A percentile compares a stretch with the other conserved stretches of the same genome.
These are phyloP conservation scores for Croton laevigatus DNA, from an alignment of 441 rosid species.

Conservation along the genomic window DNA sequence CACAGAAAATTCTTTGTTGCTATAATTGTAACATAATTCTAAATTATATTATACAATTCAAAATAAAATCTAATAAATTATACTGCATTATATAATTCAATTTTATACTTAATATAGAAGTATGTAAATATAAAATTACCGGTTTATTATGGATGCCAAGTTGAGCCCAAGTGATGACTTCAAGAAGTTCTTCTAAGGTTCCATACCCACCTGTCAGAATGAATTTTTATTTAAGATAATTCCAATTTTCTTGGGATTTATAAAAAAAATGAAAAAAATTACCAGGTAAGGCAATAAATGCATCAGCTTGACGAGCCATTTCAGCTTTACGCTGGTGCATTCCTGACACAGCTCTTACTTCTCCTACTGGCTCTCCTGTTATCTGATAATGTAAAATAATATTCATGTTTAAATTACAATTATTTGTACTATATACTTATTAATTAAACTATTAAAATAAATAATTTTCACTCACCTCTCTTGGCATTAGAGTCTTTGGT, in stretches of 20 bases:
- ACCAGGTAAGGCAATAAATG: slow-evolving; percentile 97
- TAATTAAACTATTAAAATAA: neutral
- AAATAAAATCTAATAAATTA: too few species aligned
- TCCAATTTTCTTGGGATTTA: slow-evolving; percentile 5
- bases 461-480: slow-evolving; percentile 50
- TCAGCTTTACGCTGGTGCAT: slow-evolving; percentile 99
- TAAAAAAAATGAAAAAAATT: neutral
- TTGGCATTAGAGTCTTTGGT: slow-evolving; percentile 91
- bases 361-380: slow-evolving; percentile 92
- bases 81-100: neutral
- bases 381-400: slow-evolving; percentile 37
- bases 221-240: neutral
- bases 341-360: slow-evolving; percentile 88
- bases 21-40: neutral
- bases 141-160: slow-evolving; percentile 94
- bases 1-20: neutral
- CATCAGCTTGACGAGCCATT: slow-evolving; percentile 95
- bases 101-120: too few species aligned
- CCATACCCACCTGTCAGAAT: slow-evolving; percentile 77
- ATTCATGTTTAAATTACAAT: too few species aligned
- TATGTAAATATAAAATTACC: slow-evolving; percentile 46
- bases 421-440: too few species aligned
- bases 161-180: slow-evolving; percentile 97
- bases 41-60: neutral
- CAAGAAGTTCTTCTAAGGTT: slow-evolving; percentile 84